Evolutionary conservation across 2,329 filamentous ascomycete species (phyloP), one percentile per base, ranked within the genome.

Genomic region (Trichocomaceae sp.): DNA sequence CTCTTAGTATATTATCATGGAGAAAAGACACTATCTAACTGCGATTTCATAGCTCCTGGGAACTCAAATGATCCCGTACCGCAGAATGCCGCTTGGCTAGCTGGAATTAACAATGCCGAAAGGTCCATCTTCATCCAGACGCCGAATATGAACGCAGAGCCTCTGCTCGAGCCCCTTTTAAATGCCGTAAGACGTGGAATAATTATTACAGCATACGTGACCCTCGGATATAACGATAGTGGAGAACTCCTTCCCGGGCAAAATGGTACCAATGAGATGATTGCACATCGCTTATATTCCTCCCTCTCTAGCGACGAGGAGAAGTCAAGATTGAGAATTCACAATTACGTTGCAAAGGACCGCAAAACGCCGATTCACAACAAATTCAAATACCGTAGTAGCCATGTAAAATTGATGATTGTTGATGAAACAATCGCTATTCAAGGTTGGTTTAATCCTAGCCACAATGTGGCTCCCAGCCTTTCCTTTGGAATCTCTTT

Each of bases 381-480:
- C 51, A 77, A 73, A 2, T 81, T 80, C 66, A 86, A 87, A 68
- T 75, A 79, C 35, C 77, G 88, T 0, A 83, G 79, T 54, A 90
- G 87, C 64, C 88, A 91, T 67, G 79, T 90, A 66, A 92, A 92
- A 66, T 75, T 92, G 2, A 80, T 91, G 75, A 85, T 91, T 42
- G 83, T 82, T 1, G 88, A 92, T 66, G 80, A 79, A 44, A 72
- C 73, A 20, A 78, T 92, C 35, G 87, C 80, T 2, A 83, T 91
- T 35, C 80, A 87, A 67, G 88, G 72, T 65, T 50, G 9, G 58
- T 50, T 13, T 1, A 41, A 22, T 13, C 31, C 17, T 10, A 9
- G 2, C 17, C 15, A 31, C 13, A 6, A 39, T 2, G 23, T 12
- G 5, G 10, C 3, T 31, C 4, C 19, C 20, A 23, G 17, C 48